These are phyloP conservation scores for Pilatotrama ljubarskyi DNA, from an alignment of 768 basidiomycete genomes.

Conservation along the genomic window DNA sequence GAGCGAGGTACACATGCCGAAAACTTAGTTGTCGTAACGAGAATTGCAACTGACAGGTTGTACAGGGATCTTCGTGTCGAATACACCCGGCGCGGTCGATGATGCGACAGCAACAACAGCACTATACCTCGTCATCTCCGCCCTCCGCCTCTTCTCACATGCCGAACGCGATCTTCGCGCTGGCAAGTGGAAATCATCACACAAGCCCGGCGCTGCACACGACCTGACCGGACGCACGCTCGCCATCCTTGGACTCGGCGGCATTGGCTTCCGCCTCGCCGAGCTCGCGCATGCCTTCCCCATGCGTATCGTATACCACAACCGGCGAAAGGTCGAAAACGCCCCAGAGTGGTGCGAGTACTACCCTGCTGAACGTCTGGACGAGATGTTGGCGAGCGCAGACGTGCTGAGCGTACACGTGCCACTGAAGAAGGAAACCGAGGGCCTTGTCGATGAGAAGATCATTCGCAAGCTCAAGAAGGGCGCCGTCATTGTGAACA, in stretches of 20 bases:
- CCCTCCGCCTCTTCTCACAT: conserved; percentile 69
- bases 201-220: conserved; percentile 49
- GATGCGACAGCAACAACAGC: conserved; percentile 91
- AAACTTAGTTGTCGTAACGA: neutral
- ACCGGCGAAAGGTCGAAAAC: conserved; percentile 52
- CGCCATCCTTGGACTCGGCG: conserved; percentile 74
- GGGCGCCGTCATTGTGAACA: conserved; percentile 80
- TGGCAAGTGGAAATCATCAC: conserved; percentile 60
- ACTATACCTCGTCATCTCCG: conserved; percentile 77
- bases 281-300: conserved; percentile 77
- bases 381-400: conserved; percentile 62
- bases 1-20: conserved; percentile 53
- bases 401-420: conserved; percentile 89
- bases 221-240: conserved; percentile 71
- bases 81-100: conserved; percentile 88
- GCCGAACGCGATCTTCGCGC: conserved; percentile 58
- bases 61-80: conserved; percentile 75
- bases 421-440: conserved; percentile 74
- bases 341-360: conserved; percentile 80
- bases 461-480: conserved; percentile 78
- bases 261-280: conserved; percentile 71
- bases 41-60: neutral
- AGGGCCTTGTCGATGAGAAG: conserved; percentile 69
- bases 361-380: conserved; percentile 55
- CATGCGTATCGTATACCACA: conserved; percentile 88